Evolutionary conservation across 257 asterid genomes (phyloP).

Genomic region (Rhazya stricta): DNA sequence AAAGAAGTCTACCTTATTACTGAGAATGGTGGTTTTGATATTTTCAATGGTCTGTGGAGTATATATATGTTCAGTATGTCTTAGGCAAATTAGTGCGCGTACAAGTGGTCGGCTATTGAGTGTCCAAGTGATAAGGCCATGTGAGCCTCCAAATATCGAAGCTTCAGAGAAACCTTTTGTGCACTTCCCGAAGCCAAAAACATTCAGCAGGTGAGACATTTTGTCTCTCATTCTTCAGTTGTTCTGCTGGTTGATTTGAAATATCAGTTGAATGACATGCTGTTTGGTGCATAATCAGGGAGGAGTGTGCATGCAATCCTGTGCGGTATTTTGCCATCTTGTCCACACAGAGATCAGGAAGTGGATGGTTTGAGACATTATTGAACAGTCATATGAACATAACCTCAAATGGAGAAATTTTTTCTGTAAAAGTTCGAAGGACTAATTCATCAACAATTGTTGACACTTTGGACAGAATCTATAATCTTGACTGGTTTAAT

Average conservation of each 20-base stretch:
- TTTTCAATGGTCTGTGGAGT: conserved; percentile 76
- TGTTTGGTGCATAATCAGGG: conserved; percentile 43
- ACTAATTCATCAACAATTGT: conserved; percentile 55
- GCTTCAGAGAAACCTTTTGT: conserved; percentile 54
- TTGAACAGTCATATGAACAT: conserved; percentile 76
- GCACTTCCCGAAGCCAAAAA: conserved; percentile 75
- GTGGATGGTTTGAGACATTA: conserved; percentile 95
- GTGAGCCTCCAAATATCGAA: conserved; percentile 40
- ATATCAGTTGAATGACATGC: neutral
- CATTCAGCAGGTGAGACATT: conserved; percentile 60
- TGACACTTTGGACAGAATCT: conserved; percentile 73
- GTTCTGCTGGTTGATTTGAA: neutral
- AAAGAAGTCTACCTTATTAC: conserved; percentile 55
- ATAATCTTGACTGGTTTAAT: conserved; percentile 74
- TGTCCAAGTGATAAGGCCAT: conserved; percentile 48
- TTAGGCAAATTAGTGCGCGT: conserved; percentile 51
- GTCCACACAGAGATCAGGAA: conserved; percentile 92
- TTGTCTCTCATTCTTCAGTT: neutral
- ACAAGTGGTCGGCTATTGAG: conserved; percentile 31
- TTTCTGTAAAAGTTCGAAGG: conserved; percentile 75
- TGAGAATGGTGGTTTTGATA: conserved; percentile 69
- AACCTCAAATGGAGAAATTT: conserved; percentile 91
- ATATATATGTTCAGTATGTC: conserved; percentile 64
- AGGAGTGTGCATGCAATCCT: conserved; percentile 77
- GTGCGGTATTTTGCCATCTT: conserved; percentile 75